A percentile compares a stretch with the other conserved stretches of the same genome.
Evolutionary conservation across 2,329 filamentous ascomycete genomes (phyloP).

Genomic region (Colletotrichum higginsianum): DNA sequence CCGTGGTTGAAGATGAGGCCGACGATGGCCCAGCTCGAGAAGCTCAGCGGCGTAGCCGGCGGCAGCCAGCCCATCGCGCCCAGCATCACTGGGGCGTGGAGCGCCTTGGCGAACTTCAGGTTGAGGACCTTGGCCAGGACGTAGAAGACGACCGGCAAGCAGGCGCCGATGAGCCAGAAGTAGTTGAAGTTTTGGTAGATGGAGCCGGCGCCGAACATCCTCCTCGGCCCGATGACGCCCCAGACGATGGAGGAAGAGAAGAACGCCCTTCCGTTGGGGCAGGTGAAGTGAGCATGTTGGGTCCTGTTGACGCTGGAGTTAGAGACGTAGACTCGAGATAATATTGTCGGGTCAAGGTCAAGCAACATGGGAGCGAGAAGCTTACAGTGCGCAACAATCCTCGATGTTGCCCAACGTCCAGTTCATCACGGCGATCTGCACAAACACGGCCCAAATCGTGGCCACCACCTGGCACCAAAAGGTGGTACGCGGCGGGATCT

Average conservation of each 20-base stretch:
- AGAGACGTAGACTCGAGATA: background rate
- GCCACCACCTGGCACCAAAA: conserved; percentile 75
- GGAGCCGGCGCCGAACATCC: conserved; percentile 66
- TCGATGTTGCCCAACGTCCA: conserved; percentile 60
- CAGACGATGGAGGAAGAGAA: conserved; percentile 71
- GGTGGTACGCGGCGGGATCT: conserved; percentile 70
- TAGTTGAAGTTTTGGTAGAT: conserved; percentile 43
- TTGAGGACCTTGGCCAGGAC: conserved; percentile 50
- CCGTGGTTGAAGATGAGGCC: conserved; percentile 72
- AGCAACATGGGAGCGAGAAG: no score
- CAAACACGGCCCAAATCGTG: conserved; percentile 59
- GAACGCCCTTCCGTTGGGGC: conserved; percentile 57
- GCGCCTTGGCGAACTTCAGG: conserved; percentile 59
- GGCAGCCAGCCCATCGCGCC: conserved; percentile 68
- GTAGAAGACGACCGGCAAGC: conserved; percentile 65
- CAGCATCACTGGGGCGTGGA: conserved; percentile 72
- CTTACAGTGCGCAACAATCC: conserved; percentile 55
- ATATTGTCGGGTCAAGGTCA: background rate
- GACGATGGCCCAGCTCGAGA: conserved; percentile 70
- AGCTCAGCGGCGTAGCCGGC: conserved; percentile 72
- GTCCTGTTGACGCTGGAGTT: conserved; percentile 54
- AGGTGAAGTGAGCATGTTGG: conserved; percentile 57
- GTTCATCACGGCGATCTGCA: conserved; percentile 58
- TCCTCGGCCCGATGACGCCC: conserved; percentile 70
- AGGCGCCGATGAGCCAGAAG: conserved; percentile 59